Evolutionary conservation across 345 rosid species (phyloP).

Genomic region (Fremontodendron californicum): DNA sequence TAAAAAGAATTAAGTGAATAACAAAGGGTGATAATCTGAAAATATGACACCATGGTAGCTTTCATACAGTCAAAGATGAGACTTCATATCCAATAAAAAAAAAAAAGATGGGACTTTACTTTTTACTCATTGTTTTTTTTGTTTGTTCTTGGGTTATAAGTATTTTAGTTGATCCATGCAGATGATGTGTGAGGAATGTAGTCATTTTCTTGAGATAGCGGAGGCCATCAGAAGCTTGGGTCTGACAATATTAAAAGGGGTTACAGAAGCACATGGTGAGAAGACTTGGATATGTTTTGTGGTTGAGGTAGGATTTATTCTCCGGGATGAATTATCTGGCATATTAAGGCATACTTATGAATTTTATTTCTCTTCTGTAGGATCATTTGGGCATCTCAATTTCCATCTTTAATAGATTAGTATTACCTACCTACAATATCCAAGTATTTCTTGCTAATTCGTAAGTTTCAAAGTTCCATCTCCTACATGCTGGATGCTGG

Average conservation of each 20-base stretch:
- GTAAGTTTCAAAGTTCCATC: neutral
- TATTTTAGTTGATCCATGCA: conserved; percentile 37
- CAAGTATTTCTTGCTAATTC: neutral
- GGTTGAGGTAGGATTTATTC: conserved; percentile 65
- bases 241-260: conserved; percentile 80
- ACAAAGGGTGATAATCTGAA: neutral
- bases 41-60: conserved; percentile 1
- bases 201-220: conserved; percentile 93
- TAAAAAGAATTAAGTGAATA: neutral
- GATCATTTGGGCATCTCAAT: neutral
- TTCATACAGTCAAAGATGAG: conserved; percentile 1
- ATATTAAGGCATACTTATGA: neutral
- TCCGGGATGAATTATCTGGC: conserved; percentile 16
- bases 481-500: neutral
- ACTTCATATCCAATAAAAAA: neutral
- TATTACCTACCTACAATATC: neutral
- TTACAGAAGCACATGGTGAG: conserved; percentile 72
- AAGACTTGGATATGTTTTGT: conserved; percentile 79
- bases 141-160: neutral
- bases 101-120: neutral
- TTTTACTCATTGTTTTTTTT: neutral
- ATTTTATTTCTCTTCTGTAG: neutral
- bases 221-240: conserved; percentile 85
- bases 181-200: conserved; percentile 92
- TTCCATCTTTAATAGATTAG: neutral